phyloP scores from a whole-genome alignment of 805 yeast species.

The Ogataea angusta region DNA sequence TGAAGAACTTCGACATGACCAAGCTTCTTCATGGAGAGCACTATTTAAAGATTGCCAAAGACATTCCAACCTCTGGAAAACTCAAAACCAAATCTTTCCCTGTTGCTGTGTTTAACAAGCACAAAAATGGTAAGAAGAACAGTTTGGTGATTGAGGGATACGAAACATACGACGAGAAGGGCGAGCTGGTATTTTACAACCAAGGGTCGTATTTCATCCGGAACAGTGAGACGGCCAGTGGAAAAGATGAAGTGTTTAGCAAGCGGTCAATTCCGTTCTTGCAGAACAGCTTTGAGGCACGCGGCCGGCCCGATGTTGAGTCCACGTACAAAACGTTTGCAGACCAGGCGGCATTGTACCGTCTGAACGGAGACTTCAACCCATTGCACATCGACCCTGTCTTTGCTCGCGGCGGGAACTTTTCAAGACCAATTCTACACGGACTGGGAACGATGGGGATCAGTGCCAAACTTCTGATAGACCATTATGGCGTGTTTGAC shows the following conservation, averaged over 20 bases:
- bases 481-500: slow-evolving; percentile 74
- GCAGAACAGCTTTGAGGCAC: slow-evolving; percentile 53
- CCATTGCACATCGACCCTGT: slow-evolving; percentile 94
- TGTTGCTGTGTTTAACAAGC: slow-evolving; percentile 72
- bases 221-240: slow-evolving; percentile 60
- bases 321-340: slow-evolving; percentile 52
- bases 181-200: slow-evolving; percentile 71
- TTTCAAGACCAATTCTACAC: slow-evolving; percentile 84
- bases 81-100: slow-evolving; percentile 63
- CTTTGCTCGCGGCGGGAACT: slow-evolving; percentile 84
- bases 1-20: slow-evolving; percentile 86
- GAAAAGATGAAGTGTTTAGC: slow-evolving; percentile 43
- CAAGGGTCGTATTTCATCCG: slow-evolving; percentile 84
- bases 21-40: slow-evolving; percentile 93
- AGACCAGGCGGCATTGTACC: slow-evolving; percentile 85
- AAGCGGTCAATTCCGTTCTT: slow-evolving; percentile 56
- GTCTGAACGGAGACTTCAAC: slow-evolving; percentile 91
- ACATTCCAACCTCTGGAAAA: slow-evolving; percentile 70
- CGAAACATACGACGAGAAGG: slow-evolving; percentile 65
- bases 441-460: slow-evolving; percentile 90
- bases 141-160: slow-evolving; percentile 74
- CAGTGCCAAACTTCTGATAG: slow-evolving; percentile 68
- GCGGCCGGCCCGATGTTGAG: slow-evolving; percentile 61
- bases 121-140: slow-evolving; percentile 54
- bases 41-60: slow-evolving; percentile 72